Conservation (phyloP, 2,329 filamentous ascomycete species). For the Colletotrichum sp. region DNA sequence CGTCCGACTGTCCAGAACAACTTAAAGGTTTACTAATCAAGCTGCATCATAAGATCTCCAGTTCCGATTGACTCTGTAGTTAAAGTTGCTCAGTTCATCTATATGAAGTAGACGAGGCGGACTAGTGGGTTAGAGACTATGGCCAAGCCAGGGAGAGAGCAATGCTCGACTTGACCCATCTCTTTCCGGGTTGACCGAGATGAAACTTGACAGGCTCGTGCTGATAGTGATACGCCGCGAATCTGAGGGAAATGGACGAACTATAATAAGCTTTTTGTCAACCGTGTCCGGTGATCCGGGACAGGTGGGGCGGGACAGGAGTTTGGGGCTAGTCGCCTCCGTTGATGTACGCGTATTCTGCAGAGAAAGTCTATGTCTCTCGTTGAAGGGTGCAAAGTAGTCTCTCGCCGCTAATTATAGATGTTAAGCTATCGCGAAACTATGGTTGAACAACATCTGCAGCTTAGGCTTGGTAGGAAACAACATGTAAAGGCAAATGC, state of each 20-base stretch:
- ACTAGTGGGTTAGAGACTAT: not conserved
- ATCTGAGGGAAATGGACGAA: not conserved
- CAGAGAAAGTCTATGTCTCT: not conserved
- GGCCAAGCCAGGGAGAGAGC: not conserved
- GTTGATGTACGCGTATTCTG: not conserved
- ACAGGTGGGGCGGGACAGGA: not conserved
- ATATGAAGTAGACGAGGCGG: not conserved
- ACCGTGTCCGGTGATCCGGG: conserved; percentile 32
- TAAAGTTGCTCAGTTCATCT: not conserved
- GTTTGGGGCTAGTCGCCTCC: not conserved
- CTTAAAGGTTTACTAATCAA: not conserved
- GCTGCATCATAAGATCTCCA: not conserved
- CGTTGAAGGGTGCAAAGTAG: not conserved
- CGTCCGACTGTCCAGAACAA: not conserved
- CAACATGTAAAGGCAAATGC: not conserved
- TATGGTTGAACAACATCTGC: not conserved
- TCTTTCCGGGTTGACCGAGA: not conserved
- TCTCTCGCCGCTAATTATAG: not conserved
- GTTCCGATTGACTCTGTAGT: not conserved
- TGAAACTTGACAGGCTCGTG: not conserved
- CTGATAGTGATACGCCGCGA: not conserved
- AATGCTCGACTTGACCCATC: not conserved
- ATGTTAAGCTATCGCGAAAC: not conserved
- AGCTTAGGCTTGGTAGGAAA: not conserved
- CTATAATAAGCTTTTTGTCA: conserved; percentile 26